These are phyloP conservation scores for Bruguiera parviflora DNA, from an alignment of 345 rosid genomes.

Conservation along the genomic window DNA sequence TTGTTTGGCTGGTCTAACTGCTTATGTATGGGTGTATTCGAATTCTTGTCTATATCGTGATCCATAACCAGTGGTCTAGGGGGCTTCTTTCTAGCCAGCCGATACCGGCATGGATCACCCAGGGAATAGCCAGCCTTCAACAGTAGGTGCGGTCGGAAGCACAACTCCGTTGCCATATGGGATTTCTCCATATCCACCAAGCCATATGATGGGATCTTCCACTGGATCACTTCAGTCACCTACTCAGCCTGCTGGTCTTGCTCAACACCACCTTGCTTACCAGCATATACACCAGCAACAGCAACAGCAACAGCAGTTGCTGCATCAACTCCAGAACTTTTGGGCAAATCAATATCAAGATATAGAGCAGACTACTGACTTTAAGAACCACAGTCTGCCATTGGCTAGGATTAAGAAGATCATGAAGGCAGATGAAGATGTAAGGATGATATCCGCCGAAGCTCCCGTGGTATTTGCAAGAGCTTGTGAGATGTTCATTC, in stretches of 20 bases:
- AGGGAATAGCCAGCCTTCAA: conserved; percentile 28
- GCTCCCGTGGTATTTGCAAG: conserved; percentile 40
- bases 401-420: conserved; percentile 42
- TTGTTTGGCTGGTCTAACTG: neutral
- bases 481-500: conserved; percentile 44
- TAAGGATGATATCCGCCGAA: conserved; percentile 43
- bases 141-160: conserved; percentile 17
- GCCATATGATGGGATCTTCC: conserved; percentile 29
- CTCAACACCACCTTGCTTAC: conserved; percentile 40
- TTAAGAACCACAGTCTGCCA: conserved; percentile 42
- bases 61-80: neutral
- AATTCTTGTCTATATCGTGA: neutral
- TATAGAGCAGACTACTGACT: conserved; percentile 33
- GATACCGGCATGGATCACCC: conserved; percentile 30
- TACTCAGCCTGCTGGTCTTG: conserved; percentile 20
- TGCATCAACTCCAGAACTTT: conserved; percentile 38
- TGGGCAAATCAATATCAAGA: conserved; percentile 38
- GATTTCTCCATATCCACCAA: conserved; percentile 27
- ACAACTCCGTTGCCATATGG: conserved; percentile 27
- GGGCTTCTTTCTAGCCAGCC: neutral
- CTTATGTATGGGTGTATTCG: neutral
- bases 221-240: conserved; percentile 21
- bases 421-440: conserved; percentile 45
- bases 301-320: conserved; percentile 40
- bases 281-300: conserved; percentile 43